A percentile compares a stretch with the other conserved stretches of the same genome.
phyloP scores from a whole-genome alignment of 2,329 filamentous ascomycete genomes.

The Byssothecium circinans region DNA sequence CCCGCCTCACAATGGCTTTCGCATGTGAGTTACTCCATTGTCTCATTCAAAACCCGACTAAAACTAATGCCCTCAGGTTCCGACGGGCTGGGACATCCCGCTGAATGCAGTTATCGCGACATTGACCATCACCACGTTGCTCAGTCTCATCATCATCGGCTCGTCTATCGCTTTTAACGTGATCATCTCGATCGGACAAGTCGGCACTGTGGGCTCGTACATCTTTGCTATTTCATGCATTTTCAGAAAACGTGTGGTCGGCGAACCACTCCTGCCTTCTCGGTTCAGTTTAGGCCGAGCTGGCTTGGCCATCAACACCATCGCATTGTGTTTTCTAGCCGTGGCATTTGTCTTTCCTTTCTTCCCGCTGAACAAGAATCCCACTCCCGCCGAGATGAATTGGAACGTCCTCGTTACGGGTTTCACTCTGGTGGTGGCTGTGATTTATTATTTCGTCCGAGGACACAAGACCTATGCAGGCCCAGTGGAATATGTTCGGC shows the following conservation, averaged over 20 bases:
- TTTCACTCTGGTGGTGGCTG: slow-evolving; percentile 47
- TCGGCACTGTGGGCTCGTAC: slow-evolving; percentile 28
- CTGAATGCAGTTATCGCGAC: slow-evolving; percentile 51
- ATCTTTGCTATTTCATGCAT: slow-evolving; percentile 52
- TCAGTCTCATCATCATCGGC: slow-evolving; percentile 55
- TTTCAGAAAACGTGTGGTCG: slow-evolving; percentile 46
- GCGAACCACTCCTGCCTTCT: slow-evolving; percentile 47
- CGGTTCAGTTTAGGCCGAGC: slow-evolving; percentile 51
- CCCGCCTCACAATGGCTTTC: slow-evolving; percentile 12
- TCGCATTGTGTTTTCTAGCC: slow-evolving; percentile 44
- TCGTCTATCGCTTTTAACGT: slow-evolving; percentile 39
- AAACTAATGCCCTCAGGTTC: no score
- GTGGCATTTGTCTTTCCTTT: slow-evolving; percentile 49
- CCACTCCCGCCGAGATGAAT: slow-evolving; percentile 35
- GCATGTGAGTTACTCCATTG: slow-evolving; percentile 16
- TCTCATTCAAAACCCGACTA: no score
- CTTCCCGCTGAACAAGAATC: no score
- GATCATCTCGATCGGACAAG: slow-evolving; percentile 25
- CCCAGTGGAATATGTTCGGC: slow-evolving; percentile 34
- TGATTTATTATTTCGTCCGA: slow-evolving; percentile 48
- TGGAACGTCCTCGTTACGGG: slow-evolving; percentile 47
- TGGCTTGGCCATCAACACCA: slow-evolving; percentile 48
- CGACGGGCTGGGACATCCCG: slow-evolving; percentile 34
- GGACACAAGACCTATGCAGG: slow-evolving; percentile 46
- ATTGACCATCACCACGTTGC: slow-evolving; percentile 41